Evolutionary conservation across 2,329 filamentous ascomycete genomes (phyloP).

Genomic region (Alternaria gansuensis): DNA sequence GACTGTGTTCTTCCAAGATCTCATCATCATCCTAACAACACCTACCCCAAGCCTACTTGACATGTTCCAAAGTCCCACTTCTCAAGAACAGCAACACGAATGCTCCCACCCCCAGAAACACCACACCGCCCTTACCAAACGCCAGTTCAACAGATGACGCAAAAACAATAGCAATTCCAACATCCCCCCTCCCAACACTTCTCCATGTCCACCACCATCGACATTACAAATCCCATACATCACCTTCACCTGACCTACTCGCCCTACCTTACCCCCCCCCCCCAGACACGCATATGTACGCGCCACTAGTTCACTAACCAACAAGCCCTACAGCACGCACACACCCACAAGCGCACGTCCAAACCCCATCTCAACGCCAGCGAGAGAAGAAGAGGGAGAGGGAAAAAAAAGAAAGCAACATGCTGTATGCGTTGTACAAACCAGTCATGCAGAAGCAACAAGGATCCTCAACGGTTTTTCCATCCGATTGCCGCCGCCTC

Average conservation of each 20-base stretch:
- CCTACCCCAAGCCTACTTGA: not conserved
- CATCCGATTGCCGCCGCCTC: too few species aligned
- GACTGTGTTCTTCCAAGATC: too few species aligned
- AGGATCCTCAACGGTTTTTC: too few species aligned
- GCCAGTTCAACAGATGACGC: not conserved
- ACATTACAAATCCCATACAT: slow-evolving; percentile 3
- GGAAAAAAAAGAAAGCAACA: too few species aligned
- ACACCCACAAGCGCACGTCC: not conserved
- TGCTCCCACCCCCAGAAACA: not conserved
- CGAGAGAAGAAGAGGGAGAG: too few species aligned
- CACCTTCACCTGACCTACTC: not conserved
- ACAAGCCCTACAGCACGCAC: not conserved
- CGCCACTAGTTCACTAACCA: slow-evolving; percentile 6
- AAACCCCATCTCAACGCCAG: too few species aligned
- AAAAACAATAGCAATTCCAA: not conserved
- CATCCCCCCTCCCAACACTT: not conserved
- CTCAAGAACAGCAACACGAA: not conserved
- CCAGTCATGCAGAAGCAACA: too few species aligned
- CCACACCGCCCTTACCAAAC: not conserved
- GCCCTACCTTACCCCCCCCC: not conserved
- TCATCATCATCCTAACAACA: not conserved
- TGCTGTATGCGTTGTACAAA: too few species aligned
- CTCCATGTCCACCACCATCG: not conserved
- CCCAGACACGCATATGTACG: not conserved
- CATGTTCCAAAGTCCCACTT: not conserved